A percentile compares a stretch with the other conserved stretches of the same genome.
These are phyloP conservation scores for Quercus berberidifolia DNA, from an alignment of 306 rosid species.

Conservation along the genomic window DNA sequence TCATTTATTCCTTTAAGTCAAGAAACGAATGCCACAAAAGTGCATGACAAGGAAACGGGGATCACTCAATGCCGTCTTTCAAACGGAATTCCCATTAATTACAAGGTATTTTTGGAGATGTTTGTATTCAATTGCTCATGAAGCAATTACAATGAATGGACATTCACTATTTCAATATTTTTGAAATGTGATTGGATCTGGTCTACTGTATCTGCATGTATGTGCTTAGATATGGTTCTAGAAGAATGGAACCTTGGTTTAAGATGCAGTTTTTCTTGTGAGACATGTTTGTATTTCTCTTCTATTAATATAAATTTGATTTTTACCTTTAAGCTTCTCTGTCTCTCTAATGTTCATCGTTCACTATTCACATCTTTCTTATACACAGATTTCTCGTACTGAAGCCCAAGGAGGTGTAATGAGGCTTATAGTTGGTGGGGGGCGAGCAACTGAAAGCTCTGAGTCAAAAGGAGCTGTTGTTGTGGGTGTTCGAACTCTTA, in stretches of 20 bases:
- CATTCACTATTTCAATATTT: constrained; percentile 5
- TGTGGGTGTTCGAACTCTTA: constrained; percentile 97
- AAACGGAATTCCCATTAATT: constrained; percentile 88
- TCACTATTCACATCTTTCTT: constrained; percentile 6
- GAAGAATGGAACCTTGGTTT: neutral
- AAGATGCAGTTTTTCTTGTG: neutral
- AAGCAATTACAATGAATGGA: neutral
- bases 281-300: neutral
- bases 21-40: constrained; percentile 46
- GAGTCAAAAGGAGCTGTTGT: constrained; percentile 89
- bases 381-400: constrained; percentile 73
- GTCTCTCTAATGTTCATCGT: neutral
- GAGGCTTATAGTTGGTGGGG: constrained; percentile 98
- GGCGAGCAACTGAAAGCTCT: constrained; percentile 87
- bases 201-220: neutral
- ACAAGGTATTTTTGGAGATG: constrained; percentile 59
- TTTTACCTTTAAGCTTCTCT: neutral
- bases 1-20: constrained; percentile 64
- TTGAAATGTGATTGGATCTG: constrained; percentile 3
- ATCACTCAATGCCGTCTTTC: constrained; percentile 74
- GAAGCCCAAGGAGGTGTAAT: constrained; percentile 94
- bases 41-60: constrained; percentile 89
- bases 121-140: constrained; percentile 19
- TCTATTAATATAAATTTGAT: neutral
- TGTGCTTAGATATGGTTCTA: neutral